Base-by-base conservation (phyloP, 164 flowering plant species). In the Platanus orientalis region DNA sequence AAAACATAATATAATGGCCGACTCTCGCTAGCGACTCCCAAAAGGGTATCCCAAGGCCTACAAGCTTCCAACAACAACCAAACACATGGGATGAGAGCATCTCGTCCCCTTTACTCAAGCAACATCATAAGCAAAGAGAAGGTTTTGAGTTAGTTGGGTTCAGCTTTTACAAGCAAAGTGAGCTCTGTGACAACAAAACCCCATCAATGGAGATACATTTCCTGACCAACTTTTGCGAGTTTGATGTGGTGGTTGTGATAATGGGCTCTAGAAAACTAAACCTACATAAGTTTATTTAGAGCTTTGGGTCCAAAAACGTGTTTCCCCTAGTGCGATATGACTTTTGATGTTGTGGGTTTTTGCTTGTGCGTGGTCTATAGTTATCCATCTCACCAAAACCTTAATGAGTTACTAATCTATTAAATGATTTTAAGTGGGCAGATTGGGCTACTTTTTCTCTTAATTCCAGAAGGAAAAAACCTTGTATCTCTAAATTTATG, bases 31-130 rank as follows among this genome's bases (percentile, higher is more conserved):
- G 17, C 23, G 26, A 21, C 20, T 28, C 36, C 50, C 53, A 17
- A 19, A 23, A 42, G 17, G 25, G 65, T 45, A 64, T 60, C 69
- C 44, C 28, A 40, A 14, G 19, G 29, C 27, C 19, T 28, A 34
- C 30, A 40, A 60, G 52, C 39, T 55, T 68, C 68, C 75, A 64
- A 72, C 17, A 42, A 34, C 39, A 29, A 53, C 23, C 30, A 42
- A 67, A 72, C 75, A 59, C 53, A 27, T 32, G 23, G 44, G 25
- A 19, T 58, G 39, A 40, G 40, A 56, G 51, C 45, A 54, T 27
- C 2, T 53, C 58, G 23, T 63, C 32, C 56, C 52, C 67, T 69
- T 63, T 63, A 16, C 21, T 39, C 21, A 29, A 26, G 32, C 60
- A 26, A 7, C 3, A 53, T 48, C 75, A 62, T 62, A 52, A 2